Evolutionary conservation across 2,329 filamentous ascomycete species (phyloP).

Genomic region (Boeremia exigua): DNA sequence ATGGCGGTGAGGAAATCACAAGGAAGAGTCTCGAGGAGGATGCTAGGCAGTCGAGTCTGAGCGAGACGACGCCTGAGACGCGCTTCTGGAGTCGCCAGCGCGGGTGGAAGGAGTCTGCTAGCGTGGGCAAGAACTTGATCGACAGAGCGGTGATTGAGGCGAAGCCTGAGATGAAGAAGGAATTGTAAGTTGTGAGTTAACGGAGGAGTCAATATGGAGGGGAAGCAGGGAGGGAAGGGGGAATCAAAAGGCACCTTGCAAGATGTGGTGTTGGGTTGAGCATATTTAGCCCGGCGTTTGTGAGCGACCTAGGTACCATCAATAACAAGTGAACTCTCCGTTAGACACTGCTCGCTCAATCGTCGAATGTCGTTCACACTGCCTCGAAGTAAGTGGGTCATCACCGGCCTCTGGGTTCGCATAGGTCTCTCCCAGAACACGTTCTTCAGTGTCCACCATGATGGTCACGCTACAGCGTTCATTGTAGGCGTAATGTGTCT

Average conservation of each 20-base stretch:
- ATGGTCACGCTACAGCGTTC: background rate
- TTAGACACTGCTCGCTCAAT: background rate
- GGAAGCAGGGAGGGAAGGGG: background rate
- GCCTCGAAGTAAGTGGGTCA: too few species aligned
- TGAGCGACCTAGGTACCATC: conserved; percentile 13
- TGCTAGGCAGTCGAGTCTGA: conserved; percentile 50
- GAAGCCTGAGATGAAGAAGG: conserved; percentile 48
- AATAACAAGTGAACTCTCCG: background rate
- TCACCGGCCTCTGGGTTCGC: too few species aligned
- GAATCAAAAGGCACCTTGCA: background rate
- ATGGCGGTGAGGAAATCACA: conserved; percentile 65
- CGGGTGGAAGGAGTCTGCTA: conserved; percentile 58
- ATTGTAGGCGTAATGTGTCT: conserved; percentile 17
- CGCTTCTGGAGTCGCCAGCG: conserved; percentile 61
- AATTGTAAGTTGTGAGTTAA: conserved; percentile 22
- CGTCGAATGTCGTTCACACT: too few species aligned
- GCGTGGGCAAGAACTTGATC: conserved; percentile 60
- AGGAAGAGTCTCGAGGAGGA: conserved; percentile 68
- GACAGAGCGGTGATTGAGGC: conserved; percentile 44
- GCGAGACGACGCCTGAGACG: conserved; percentile 51
- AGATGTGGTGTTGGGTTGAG: conserved; percentile 6
- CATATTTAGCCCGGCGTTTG: conserved; percentile 23
- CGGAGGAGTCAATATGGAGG: background rate
- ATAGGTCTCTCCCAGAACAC: too few species aligned
- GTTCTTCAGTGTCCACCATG: too few species aligned